Base-by-base conservation (phyloP, 208 protist species). In the Trypanosoma melophagium region DNA sequence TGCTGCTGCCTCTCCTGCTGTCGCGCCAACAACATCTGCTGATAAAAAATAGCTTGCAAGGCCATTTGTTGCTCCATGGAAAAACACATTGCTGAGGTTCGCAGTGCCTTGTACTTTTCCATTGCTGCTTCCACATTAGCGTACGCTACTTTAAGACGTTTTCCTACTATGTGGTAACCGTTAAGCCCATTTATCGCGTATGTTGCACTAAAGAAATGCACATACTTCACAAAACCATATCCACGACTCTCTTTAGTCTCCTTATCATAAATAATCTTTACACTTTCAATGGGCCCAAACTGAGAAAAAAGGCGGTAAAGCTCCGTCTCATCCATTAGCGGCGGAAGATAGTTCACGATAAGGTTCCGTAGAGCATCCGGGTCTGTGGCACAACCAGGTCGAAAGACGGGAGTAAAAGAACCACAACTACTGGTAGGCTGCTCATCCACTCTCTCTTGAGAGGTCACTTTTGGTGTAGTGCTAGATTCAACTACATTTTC, bases 221-320 rank as follows among this genome's bases (percentile, higher is more conserved):
- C 62, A 57, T 88, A 94, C 75, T 93, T 88, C 13, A 96, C 87
- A 58, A 97, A 97, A 44, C 89, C 89, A 76, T 97, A 97, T 25
- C 92, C 92, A 13, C 84, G 83, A 56, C 85, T 92, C 75, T 93
- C 79, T 2, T 76, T 71, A 0, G 86, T 93, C 22, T 80, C 81
- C 55, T 82, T 86, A 71, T 97, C 90, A 73, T 87, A 91, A 16
- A 96, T 93, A 47, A 97, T 90, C 66, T 94, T 90, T 28, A 93
- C 84, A 40, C 76, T 84, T 54, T 93, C 84, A 53, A 97, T 88
- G n/a, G 79, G 85, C 13, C 92, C 92, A 47, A 90, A 95, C 66
- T 89, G 84, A 4, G 66, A 68, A 62, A 97, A 97, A 28, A 94
- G 80, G 47, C 91, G 66, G 35, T 28, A 79, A 14, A 93, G 71